Percentiles rank a stretch among this genome's conserved stretches.
Conservation (phyloP, 2,329 filamentous ascomycete genomes). For the Pseudohalonectria lignicola region DNA sequence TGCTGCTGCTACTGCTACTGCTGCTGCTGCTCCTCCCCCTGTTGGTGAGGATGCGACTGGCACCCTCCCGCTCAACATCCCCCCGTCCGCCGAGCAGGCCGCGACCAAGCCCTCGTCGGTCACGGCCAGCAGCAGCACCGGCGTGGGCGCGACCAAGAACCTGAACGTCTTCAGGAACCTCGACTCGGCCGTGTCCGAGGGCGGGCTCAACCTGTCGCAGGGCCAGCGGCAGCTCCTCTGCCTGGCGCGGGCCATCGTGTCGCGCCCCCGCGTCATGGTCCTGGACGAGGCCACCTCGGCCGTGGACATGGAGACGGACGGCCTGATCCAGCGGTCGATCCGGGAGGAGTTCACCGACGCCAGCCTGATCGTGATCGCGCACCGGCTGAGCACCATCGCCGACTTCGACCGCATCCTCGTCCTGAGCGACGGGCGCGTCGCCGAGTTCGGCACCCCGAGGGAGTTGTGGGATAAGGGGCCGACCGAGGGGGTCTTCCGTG, state of each 20-base stretch:
- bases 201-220: constrained; percentile 64
- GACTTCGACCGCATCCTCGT: constrained; percentile 69
- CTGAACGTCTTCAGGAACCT: constrained; percentile 56
- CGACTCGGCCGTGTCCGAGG: constrained; percentile 54
- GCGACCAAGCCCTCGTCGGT: constrained; percentile 23
- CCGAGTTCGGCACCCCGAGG: constrained; percentile 55
- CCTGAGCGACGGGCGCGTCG: constrained; percentile 53
- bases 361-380: constrained; percentile 65
- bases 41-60: too few species aligned
- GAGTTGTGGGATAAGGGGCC: constrained; percentile 46
- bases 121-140: too few species aligned
- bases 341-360: constrained; percentile 59
- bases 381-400: constrained; percentile 64
- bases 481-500: constrained; percentile 41
- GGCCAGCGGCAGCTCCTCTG: constrained; percentile 69
- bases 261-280: constrained; percentile 65
- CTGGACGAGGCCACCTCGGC: constrained; percentile 72
- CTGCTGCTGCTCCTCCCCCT: too few species aligned
- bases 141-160: constrained; percentile 36
- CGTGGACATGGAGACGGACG: constrained; percentile 68
- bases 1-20: too few species aligned
- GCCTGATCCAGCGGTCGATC: constrained; percentile 62
- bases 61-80: background rate
- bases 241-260: constrained; percentile 61
- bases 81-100: background rate